Conservation (phyloP, 2,329 filamentous ascomycete genomes). For the Microascus cirrosus region DNA sequence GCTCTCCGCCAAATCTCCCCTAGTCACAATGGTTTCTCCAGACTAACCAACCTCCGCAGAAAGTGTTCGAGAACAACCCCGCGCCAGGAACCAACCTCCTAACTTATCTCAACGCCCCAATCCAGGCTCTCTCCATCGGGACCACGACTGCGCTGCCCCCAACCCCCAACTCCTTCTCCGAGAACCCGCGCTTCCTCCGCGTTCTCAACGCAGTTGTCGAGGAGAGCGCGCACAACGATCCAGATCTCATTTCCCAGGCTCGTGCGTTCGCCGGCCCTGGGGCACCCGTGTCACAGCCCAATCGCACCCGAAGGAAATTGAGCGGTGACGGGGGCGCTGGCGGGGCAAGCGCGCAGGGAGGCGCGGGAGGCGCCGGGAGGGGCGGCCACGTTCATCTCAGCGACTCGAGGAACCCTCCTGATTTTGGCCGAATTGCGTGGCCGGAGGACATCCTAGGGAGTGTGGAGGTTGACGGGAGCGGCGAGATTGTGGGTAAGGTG, state of each 20-base stretch:
- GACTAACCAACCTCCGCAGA: constrained; percentile 25
- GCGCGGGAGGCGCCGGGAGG: constrained; percentile 45
- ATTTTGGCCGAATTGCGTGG: constrained; percentile 57
- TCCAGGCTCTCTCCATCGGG: constrained; percentile 43
- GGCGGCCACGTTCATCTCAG: constrained; percentile 57
- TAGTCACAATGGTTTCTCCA: not conserved
- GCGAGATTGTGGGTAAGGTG: constrained; percentile 45
- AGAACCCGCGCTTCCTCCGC: constrained; percentile 47
- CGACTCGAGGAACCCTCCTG: constrained; percentile 51
- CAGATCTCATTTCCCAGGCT: constrained; percentile 43
- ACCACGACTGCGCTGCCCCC: constrained; percentile 47
- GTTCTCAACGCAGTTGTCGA: constrained; percentile 47
- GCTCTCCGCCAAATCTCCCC: constrained; percentile 11
- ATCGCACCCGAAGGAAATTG: constrained; percentile 2
- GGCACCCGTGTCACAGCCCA: constrained; percentile 32
- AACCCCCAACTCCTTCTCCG: constrained; percentile 46
- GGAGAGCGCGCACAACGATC: constrained; percentile 44
- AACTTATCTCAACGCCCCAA: constrained; percentile 48
- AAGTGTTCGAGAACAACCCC: constrained; percentile 40
- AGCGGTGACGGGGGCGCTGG: constrained; percentile 28
- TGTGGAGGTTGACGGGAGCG: constrained; percentile 48
- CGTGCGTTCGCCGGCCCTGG: constrained; percentile 48
- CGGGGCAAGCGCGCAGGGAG: constrained; percentile 49
- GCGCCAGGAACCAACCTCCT: constrained; percentile 39
- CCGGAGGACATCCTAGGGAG: constrained; percentile 61